Evolutionary conservation across 2,329 filamentous ascomycete genomes (phyloP).

Genomic region (Fusarium redolens): DNA sequence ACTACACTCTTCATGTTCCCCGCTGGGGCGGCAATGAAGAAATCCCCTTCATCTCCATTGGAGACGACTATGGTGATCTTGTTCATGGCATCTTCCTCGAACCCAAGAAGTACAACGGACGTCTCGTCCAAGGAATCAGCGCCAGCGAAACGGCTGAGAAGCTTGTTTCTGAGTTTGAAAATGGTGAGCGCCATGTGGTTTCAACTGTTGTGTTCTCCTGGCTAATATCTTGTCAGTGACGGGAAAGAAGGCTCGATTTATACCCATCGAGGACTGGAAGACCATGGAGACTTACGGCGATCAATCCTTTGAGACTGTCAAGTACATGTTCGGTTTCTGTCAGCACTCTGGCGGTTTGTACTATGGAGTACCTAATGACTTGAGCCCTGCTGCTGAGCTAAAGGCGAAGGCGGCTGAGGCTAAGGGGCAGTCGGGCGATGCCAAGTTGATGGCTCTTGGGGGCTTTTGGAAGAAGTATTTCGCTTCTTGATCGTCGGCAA

Average conservation of each 20-base stretch:
- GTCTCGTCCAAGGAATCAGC: slow-evolving; percentile 53
- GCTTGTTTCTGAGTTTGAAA: slow-evolving; percentile 49
- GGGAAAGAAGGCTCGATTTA: slow-evolving; percentile 48
- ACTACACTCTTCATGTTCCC: slow-evolving; percentile 51
- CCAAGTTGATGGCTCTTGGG: slow-evolving; percentile 41
- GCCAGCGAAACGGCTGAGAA: slow-evolving; percentile 47
- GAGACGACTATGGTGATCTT: slow-evolving; percentile 58
- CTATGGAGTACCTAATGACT: slow-evolving; percentile 46
- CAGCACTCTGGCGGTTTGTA: slow-evolving; percentile 50
- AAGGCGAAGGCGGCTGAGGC: slow-evolving; percentile 46
- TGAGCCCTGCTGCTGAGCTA: slow-evolving; percentile 41
- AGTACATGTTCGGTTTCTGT: slow-evolving; percentile 52
- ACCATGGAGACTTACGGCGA: slow-evolving; percentile 49
- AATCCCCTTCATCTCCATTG: slow-evolving; percentile 54
- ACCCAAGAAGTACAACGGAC: slow-evolving; percentile 51
- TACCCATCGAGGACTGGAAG: slow-evolving; percentile 48
- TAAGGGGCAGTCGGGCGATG: slow-evolving; percentile 37
- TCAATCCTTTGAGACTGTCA: slow-evolving; percentile 50
- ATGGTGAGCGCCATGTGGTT: slow-evolving; percentile 28
- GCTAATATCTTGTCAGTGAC: slow-evolving; percentile 41
- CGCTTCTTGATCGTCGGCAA: slow-evolving; percentile 5
- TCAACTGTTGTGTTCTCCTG: neutral
- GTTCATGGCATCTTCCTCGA: slow-evolving; percentile 58
- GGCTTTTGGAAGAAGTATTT: slow-evolving; percentile 43
- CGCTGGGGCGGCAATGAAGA: slow-evolving; percentile 52